phyloP scores from a whole-genome alignment of 176 grass and related monocot species.

The Phragmites australis region DNA sequence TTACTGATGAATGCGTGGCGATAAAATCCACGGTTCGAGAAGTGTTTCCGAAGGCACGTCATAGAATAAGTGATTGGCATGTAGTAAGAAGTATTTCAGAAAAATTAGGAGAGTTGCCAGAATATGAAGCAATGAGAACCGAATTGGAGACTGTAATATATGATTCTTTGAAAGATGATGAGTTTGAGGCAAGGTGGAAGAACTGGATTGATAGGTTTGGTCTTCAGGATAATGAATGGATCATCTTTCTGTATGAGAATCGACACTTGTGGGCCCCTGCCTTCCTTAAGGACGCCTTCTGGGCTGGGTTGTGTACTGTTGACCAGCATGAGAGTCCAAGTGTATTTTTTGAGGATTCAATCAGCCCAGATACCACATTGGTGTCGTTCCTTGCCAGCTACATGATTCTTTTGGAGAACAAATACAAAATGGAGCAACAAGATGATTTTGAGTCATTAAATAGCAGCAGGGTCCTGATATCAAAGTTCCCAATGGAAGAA shows the following conservation, averaged over 20 bases:
- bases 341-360: conserved; percentile 58
- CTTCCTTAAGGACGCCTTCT: conserved; percentile 70
- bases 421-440: conserved; percentile 63
- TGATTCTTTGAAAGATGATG: conserved; percentile 57
- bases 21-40: conserved; percentile 57
- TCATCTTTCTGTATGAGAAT: conserved; percentile 64
- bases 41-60: conserved; percentile 56
- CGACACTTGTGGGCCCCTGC: conserved; percentile 66
- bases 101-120: conserved; percentile 44
- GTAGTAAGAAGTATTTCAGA: conserved; percentile 51
- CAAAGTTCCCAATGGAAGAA: conserved; percentile 70
- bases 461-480: conserved; percentile 42
- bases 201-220: conserved; percentile 45
- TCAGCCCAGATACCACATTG: conserved; percentile 55
- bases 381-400: conserved; percentile 55
- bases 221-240: conserved; percentile 64
- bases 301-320: conserved; percentile 62
- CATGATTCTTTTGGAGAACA: conserved; percentile 48
- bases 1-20: conserved; percentile 58
- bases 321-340: conserved; percentile 39
- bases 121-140: conserved; percentile 51
- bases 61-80: conserved; percentile 64
- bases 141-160: conserved; percentile 50
- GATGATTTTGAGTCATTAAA: conserved; percentile 64
- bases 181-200: conserved; percentile 74